Evolutionary conservation across 2,329 filamentous ascomycete genomes (phyloP), one percentile per base, ranked within the genome.

Genomic region (Aspergillus novofumigatus): DNA sequence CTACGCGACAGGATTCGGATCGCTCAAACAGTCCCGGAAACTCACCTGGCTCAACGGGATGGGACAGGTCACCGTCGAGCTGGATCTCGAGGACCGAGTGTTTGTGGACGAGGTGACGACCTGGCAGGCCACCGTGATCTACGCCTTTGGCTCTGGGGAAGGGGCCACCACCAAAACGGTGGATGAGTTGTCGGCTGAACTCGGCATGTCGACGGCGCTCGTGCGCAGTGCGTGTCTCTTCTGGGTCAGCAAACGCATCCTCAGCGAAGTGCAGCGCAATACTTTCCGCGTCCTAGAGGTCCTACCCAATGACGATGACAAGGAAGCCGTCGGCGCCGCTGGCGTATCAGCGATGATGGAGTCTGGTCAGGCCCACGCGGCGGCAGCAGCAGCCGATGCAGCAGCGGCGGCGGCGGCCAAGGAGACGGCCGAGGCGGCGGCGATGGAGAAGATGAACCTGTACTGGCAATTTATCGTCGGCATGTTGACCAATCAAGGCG

Each of bases 401-500:
- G 76, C 76, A 0, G 77, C 75, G 0, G 70, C 71, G 0, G 75
- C 73, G 0, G 76, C 76, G 21, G 74, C 74, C 14, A 77, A 75
- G 58, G 75, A 79, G 62, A 71, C 76, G 1, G 76, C 77, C 9
- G 78, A 83, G 44, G 83, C 83, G 14, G 78, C 89, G 32, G 82
- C 88, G 23, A 81, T 85, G 62, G 88, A 90, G 71, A 86, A 86
- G 67, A 85, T 84, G 72, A 80, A 82, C 47, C 83, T 96, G 42
- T 96, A 97, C 74, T 91, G 90, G 85, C 89, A 92, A 67, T 97
- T 96, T 71, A 92, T 99, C 57, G 80, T 92, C 56, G 91, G 91
- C 52, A 97, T 99, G 94, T 78, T 99, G 74, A 97, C 91, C 60
- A 97, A 97, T 73, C 89, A 91, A 65, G 88, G 88, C 20, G 85